Evolutionary conservation across 495 filamentous ascomycete genomes (phyloP).

Genomic region (Arthonia radiata): DNA sequence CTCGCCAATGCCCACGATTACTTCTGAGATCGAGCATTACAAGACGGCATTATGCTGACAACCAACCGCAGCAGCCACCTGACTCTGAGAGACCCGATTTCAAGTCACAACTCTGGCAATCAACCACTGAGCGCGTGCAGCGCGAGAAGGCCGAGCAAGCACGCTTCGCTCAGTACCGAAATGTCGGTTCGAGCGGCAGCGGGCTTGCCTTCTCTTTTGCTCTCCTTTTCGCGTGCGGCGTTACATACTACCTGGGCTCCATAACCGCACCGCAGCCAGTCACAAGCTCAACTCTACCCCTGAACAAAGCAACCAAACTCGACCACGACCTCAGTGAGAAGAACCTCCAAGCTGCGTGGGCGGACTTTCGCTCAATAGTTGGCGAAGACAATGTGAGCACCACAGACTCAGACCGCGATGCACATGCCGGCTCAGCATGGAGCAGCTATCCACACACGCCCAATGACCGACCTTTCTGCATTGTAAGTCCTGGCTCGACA

Average conservation of each 20-base stretch:
- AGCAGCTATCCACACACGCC: slow-evolving; percentile 36
- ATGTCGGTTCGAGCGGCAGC: slow-evolving; percentile 25
- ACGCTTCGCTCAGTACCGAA: slow-evolving; percentile 31
- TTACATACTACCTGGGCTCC: slow-evolving; percentile 50
- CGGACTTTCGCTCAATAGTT: slow-evolving; percentile 65
- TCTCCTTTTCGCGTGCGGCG: slow-evolving; percentile 36
- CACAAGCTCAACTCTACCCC: slow-evolving; percentile 6
- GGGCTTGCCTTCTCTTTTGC: slow-evolving; percentile 38
- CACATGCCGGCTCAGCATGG: slow-evolving; percentile 71
- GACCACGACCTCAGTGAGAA: not conserved
- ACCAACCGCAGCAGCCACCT: too few relatives aligned
- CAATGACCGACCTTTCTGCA: slow-evolving; percentile 8
- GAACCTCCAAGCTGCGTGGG: slow-evolving; percentile 82
- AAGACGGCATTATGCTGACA: too few relatives aligned
- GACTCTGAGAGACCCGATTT: slow-evolving; percentile 31
- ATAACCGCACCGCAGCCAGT: slow-evolving; percentile 20
- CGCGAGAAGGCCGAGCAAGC: slow-evolving; percentile 47
- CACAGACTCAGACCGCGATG: slow-evolving; percentile 31
- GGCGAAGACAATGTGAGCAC: slow-evolving; percentile 74
- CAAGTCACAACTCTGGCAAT: slow-evolving; percentile 69
- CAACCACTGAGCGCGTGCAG: slow-evolving; percentile 48
- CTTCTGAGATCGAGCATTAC: too few relatives aligned
- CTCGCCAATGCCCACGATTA: too few relatives aligned
- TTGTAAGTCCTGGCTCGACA: slow-evolving; percentile 36
- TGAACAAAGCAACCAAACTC: not conserved